Base-by-base conservation (phyloP, 306 rosid species). In the Carpinus viminea region DNA sequence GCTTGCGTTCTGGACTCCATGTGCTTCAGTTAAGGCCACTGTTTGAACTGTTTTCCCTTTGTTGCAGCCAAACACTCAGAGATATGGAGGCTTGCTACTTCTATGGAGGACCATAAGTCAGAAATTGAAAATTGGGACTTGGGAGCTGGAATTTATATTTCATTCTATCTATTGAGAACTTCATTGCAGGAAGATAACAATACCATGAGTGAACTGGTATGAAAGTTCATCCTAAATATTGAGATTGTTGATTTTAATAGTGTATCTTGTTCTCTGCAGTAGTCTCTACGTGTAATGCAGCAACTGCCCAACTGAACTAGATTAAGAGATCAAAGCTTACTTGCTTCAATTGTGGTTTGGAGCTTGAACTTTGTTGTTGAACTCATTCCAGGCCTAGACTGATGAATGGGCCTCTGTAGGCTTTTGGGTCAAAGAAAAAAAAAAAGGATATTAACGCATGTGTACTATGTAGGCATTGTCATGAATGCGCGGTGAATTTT, bases 71-170 rank as follows among this genome's bases (percentile, higher is more conserved):
- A 91, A 85, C 90, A 95, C 79, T 24, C 91, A 9, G 98, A 95
- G 84, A 80, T 92, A 81, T 93, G 96, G 98, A 82, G 87, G 85
- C 82, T 92, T 66, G 96, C 92, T 52, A 91, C 92, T 73, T 87
- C 88, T 66, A 92, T 95, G 98, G 97, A 91, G 83, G 91, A 75
- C 84, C 89, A 90, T 85, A 95, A 95, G 86, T 90, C 96, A 76
- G 98, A 95, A 89, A 95, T 92, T 84, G 98, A 92, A 59, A 95
- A 95, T 81, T 95, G 98, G 98, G 96, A 95, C 73, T 87, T 90
- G 77, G 98, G 98, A 76, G 98, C 97, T 81, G 98, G 97, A 76
- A 80, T 95, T 83, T 95, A 92, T 79, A 85, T 95, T 86, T 87
- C 96, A 73, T 95, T 88, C 85, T 95, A 91, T 90, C 75, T 83